phyloP scores from a whole-genome alignment of 306 rosid species.

The Cucurbita ficifolia region DNA sequence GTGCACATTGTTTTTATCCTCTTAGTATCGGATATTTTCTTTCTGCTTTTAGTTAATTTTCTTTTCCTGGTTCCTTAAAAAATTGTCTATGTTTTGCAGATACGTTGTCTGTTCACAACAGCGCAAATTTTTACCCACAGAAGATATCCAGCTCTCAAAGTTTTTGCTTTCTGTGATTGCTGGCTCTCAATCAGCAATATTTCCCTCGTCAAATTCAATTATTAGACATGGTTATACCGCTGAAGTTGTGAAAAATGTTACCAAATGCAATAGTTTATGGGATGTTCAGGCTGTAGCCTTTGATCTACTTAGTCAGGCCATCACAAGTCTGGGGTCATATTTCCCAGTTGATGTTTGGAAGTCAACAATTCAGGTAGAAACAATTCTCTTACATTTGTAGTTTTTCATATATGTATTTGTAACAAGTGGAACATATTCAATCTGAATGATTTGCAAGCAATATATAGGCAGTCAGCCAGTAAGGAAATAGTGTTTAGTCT shows the following conservation, averaged over 20 bases:
- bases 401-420: not conserved
- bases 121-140: constrained; percentile 33
- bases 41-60: not conserved
- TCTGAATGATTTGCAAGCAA: not conserved
- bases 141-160: constrained; percentile 44
- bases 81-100: constrained; percentile 22
- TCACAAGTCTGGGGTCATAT: constrained; percentile 49
- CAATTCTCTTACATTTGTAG: not conserved
- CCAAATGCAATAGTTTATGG: constrained; percentile 33
- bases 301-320: constrained; percentile 50
- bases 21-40: not conserved
- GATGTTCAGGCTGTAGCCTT: constrained; percentile 58
- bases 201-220: constrained; percentile 15
- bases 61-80: not conserved
- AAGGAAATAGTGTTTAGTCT: not conserved
- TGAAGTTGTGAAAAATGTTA: constrained; percentile 21
- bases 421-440: not conserved
- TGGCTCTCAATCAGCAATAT: constrained; percentile 29
- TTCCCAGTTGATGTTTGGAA: constrained; percentile 57
- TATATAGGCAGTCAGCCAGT: not conserved
- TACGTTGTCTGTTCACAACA: constrained; percentile 27
- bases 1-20: not conserved
- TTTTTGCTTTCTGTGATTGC: constrained; percentile 54
- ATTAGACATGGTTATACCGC: constrained; percentile 19
- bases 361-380: constrained; percentile 54